Evolutionary conservation across 345 rosid species (phyloP).

Genomic region (Salix purpurea): DNA sequence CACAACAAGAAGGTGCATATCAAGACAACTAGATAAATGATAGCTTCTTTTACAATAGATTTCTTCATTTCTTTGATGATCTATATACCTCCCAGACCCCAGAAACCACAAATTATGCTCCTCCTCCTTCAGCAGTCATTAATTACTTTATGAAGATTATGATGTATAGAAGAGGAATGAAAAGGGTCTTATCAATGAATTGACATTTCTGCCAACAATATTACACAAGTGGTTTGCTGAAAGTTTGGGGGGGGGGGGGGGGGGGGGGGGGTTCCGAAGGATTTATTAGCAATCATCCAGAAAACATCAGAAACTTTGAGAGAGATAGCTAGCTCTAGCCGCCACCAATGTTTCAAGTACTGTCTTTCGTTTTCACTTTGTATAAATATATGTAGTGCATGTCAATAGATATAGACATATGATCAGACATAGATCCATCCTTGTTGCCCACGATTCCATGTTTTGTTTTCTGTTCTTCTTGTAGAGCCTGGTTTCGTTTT

Average conservation of each 20-base stretch:
- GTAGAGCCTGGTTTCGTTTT: not conserved
- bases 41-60: not conserved
- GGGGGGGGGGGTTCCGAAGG: not conserved
- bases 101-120: not conserved
- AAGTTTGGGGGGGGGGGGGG: not conserved
- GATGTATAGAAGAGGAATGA: not conserved
- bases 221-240: not conserved
- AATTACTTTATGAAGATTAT: not conserved
- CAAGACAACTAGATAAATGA: not conserved
- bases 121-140: not conserved
- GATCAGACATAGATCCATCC: constrained; percentile 2
- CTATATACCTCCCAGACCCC: not conserved
- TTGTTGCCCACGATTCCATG: constrained; percentile 6
- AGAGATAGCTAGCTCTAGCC: not conserved
- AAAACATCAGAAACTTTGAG: not conserved
- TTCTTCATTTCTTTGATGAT: not conserved
- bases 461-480: not conserved
- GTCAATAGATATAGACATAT: not conserved
- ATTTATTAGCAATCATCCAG: not conserved
- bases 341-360: not conserved
- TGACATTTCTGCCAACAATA: not conserved
- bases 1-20: not conserved
- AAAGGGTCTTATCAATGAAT: not conserved
- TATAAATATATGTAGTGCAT: not conserved
- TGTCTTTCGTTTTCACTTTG: not conserved